phyloP scores from a whole-genome alignment of 495 filamentous ascomycete genomes.

The Aspergillus diversus region DNA sequence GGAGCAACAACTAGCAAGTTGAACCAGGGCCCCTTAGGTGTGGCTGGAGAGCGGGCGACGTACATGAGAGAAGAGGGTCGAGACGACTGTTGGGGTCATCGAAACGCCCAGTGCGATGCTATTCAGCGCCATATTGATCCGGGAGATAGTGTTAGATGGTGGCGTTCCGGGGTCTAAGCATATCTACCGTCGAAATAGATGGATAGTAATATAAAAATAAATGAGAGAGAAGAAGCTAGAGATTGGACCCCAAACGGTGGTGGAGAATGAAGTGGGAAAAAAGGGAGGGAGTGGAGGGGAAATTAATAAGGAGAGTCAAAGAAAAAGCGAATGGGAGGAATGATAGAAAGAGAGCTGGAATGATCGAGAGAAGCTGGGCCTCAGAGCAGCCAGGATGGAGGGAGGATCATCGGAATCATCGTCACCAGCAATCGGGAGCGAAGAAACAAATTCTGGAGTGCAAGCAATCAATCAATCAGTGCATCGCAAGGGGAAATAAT shows the following conservation, averaged over 20 bases:
- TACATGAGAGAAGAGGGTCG: constrained; percentile 80
- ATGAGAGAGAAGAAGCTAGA: neutral
- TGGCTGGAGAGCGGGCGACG: constrained; percentile 21
- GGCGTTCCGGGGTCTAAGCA: neutral
- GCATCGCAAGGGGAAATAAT: constrained; percentile 1
- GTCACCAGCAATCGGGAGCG: neutral
- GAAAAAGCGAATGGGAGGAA: neutral
- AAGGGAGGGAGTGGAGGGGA: neutral
- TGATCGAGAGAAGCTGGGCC: neutral
- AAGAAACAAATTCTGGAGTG: neutral
- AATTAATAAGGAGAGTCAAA: neutral
- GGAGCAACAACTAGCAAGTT: constrained; percentile 9
- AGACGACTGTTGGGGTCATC: constrained; percentile 76
- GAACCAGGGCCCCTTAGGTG: neutral
- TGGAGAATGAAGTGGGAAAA: neutral
- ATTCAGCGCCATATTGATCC: constrained; percentile 63
- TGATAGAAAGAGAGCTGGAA: neutral
- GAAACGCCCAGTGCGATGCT: constrained; percentile 73
- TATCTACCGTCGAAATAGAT: neutral
- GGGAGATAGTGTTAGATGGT: neutral
- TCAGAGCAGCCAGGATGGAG: neutral
- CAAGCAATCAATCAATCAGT: too few species aligned
- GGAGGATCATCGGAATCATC: neutral
- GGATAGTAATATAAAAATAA: neutral
- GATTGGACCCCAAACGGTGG: neutral